Evolutionary conservation across 768 basidiomycete genomes (phyloP).

Genomic region (Tricholoma hemisulphureum): DNA sequence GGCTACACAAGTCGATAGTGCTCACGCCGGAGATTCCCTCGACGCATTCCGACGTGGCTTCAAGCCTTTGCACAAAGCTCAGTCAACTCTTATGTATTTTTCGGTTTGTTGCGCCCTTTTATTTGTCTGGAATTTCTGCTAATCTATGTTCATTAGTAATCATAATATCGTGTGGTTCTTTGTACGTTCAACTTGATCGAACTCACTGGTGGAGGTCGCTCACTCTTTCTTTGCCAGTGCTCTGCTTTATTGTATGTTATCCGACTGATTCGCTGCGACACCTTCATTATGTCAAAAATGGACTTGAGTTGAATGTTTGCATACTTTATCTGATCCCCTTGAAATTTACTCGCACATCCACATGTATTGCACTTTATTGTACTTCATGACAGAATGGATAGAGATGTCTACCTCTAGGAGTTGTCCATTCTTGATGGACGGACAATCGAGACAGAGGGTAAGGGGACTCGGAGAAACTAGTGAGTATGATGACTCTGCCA

Average conservation of each 20-base stretch:
- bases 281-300: not conserved
- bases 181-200: not conserved
- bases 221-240: not conserved
- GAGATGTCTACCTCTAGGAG: too few relatives aligned
- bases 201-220: not conserved
- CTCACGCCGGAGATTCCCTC: slow-evolving; percentile 39
- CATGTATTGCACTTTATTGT: not conserved
- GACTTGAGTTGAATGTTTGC: slow-evolving; percentile 3
- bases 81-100: slow-evolving; percentile 59
- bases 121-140: not conserved
- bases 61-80: slow-evolving; percentile 52
- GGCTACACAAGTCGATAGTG: slow-evolving; percentile 46
- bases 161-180: not conserved
- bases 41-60: slow-evolving; percentile 53
- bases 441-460: too few relatives aligned
- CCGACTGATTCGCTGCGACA: not conserved
- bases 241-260: not conserved
- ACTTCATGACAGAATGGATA: too few relatives aligned
- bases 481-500: too few relatives aligned
- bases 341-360: not conserved
- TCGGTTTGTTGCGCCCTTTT: slow-evolving; percentile 33
- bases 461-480: too few relatives aligned
- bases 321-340: not conserved
- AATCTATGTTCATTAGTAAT: not conserved
- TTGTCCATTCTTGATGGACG: too few relatives aligned